Conservation (phyloP, 306 rosid genomes). For the Acmispon strigosus region DNA sequence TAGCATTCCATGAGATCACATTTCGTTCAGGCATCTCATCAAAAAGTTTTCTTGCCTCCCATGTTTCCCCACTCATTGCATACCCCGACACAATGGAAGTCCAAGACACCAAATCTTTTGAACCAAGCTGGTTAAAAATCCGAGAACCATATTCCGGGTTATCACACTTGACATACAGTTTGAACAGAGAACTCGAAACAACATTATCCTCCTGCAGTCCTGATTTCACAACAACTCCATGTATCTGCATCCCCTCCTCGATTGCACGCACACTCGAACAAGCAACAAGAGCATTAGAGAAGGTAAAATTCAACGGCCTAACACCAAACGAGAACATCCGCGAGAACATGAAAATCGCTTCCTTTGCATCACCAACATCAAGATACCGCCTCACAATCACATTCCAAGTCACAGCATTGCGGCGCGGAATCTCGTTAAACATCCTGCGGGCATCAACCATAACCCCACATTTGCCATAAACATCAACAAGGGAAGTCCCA, state of each 20-base stretch:
- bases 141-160: conserved; percentile 34
- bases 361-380: conserved; percentile 46
- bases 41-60: conserved; percentile 50
- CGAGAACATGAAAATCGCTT: conserved; percentile 47
- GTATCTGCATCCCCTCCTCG: conserved; percentile 57
- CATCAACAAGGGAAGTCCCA: conserved; percentile 67
- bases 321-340: conserved; percentile 33
- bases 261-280: conserved; percentile 44
- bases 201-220: conserved; percentile 44
- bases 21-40: conserved; percentile 63
- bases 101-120: conserved; percentile 55
- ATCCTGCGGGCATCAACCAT: conserved; percentile 47
- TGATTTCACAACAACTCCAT: conserved; percentile 47
- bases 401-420: conserved; percentile 71
- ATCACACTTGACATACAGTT: conserved; percentile 64
- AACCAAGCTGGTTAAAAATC: conserved; percentile 48
- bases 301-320: conserved; percentile 50
- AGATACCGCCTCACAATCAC: conserved; percentile 67
- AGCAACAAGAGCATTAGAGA: conserved; percentile 60
- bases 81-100: conserved; percentile 66
- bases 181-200: conserved; percentile 50
- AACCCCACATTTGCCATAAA: conserved; percentile 51
- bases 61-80: conserved; percentile 47
- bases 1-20: conserved; percentile 78
- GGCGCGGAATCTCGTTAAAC: conserved; percentile 52